Conservation (phyloP, 768 basidiomycete species). For the Suillus subluteus region DNA sequence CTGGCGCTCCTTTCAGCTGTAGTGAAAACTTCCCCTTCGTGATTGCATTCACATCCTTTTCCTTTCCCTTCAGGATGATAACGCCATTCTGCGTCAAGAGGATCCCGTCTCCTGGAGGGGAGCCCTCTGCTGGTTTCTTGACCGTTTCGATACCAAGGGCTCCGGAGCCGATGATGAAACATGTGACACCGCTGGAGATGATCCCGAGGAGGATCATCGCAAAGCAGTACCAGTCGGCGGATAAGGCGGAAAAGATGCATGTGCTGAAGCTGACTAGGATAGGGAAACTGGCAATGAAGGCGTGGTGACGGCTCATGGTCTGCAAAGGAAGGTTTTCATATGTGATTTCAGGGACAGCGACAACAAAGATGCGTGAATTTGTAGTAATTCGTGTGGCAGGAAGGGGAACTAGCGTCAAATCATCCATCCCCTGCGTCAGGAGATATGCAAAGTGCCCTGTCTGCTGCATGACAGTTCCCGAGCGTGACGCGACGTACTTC, state of each 20-base stretch:
- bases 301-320: not conserved
- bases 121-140: slow-evolving; percentile 18
- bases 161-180: slow-evolving; percentile 29
- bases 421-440: slow-evolving; percentile 11
- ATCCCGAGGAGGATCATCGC: slow-evolving; percentile 36
- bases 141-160: slow-evolving; percentile 23
- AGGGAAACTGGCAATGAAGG: slow-evolving; percentile 23
- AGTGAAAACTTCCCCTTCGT: slow-evolving; percentile 31
- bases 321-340: not conserved
- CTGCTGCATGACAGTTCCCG: slow-evolving; percentile 21
- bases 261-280: slow-evolving; percentile 24
- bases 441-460: slow-evolving; percentile 30
- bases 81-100: slow-evolving; percentile 23
- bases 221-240: slow-evolving; percentile 35
- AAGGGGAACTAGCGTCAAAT: not conserved
- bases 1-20: slow-evolving; percentile 14
- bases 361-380: not conserved
- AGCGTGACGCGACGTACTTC: slow-evolving; percentile 26
- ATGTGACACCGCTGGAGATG: slow-evolving; percentile 31
- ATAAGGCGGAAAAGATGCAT: slow-evolving; percentile 27
- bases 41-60: slow-evolving; percentile 28
- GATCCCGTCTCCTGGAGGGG: slow-evolving; percentile 29
- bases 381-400: slow-evolving; percentile 13
- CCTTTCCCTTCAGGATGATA: slow-evolving; percentile 30
- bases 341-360: not conserved